Evolutionary conservation across 163 green algal species (phyloP).

Genomic region (Volvox carteri): DNA sequence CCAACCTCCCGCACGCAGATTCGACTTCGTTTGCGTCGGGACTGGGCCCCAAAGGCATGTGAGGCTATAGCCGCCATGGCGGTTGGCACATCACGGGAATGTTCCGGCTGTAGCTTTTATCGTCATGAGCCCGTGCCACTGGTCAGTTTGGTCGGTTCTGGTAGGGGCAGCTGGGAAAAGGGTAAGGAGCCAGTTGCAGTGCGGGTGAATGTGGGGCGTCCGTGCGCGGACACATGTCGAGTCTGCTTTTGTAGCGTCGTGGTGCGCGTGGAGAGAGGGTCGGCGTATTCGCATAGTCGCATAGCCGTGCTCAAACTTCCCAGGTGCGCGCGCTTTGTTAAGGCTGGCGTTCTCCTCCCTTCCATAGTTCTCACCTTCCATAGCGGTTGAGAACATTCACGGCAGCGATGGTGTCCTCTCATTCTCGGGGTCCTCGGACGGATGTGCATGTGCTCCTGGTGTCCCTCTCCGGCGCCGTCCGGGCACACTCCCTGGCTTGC

Average conservation of each 20-base stretch:
- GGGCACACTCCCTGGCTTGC: not conserved
- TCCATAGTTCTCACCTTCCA: too few relatives aligned
- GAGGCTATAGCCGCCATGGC: conserved; percentile 16
- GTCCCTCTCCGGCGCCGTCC: not conserved
- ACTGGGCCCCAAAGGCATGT: conserved; percentile 40
- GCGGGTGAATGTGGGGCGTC: too few relatives aligned
- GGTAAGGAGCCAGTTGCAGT: too few relatives aligned
- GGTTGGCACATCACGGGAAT: not conserved
- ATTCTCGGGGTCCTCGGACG: not conserved
- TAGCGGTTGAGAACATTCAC: too few relatives aligned
- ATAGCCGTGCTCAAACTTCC: not conserved
- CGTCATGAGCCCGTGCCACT: conserved; percentile 28
- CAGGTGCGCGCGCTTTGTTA: too few relatives aligned
- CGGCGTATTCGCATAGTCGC: not conserved
- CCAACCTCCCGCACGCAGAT: not conserved
- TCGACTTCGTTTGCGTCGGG: conserved; percentile 24
- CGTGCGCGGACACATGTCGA: too few relatives aligned
- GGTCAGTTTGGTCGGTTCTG: not conserved
- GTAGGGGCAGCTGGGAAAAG: too few relatives aligned
- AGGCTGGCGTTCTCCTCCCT: too few relatives aligned
- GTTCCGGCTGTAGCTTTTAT: conserved; percentile 20
- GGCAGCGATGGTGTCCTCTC: too few relatives aligned
- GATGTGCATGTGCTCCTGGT: not conserved
- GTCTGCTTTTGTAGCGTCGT: not conserved
- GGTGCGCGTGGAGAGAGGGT: not conserved